A percentile compares a stretch with the other conserved stretches of the same genome.
Evolutionary conservation across 1,139 yeast genomes (phyloP).

Genomic region (Yamadazyma trypodendri): DNA sequence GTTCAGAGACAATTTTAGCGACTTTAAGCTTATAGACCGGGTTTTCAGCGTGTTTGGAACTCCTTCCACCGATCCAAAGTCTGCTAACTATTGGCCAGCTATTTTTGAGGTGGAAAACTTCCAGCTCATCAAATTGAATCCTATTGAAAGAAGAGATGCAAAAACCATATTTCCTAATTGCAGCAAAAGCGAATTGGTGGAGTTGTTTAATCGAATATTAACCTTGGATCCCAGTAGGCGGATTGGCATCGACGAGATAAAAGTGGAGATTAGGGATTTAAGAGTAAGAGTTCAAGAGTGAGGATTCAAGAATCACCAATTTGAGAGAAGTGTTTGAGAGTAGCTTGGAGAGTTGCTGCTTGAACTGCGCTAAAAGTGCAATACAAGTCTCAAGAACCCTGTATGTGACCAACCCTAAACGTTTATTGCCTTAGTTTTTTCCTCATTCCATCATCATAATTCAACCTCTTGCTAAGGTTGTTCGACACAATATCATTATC

Average conservation of each 20-base stretch:
- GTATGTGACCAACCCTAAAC: neutral
- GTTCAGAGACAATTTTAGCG: constrained; percentile 42
- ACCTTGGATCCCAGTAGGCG: constrained; percentile 26
- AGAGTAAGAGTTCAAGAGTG: neutral
- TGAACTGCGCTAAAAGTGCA: too few species aligned
- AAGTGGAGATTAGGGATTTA: neutral
- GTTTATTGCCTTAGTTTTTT: constrained; percentile 19
- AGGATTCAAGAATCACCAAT: neutral
- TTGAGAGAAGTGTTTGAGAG: too few species aligned
- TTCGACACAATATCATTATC: constrained; percentile 62
- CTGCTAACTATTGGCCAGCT: constrained; percentile 35
- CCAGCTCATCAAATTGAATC: constrained; percentile 25
- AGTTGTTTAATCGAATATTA: constrained; percentile 14
- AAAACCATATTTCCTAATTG: constrained; percentile 29
- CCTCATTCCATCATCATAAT: constrained; percentile 25
- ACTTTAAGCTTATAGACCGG: constrained; percentile 62
- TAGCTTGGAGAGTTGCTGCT: too few species aligned
- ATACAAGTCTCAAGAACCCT: too few species aligned
- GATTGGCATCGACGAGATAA: constrained; percentile 7
- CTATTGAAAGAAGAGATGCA: constrained; percentile 14
- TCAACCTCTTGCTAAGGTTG: constrained; percentile 24
- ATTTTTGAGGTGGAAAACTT: constrained; percentile 34
- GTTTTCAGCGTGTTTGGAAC: constrained; percentile 69
- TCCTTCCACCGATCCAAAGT: constrained; percentile 54
- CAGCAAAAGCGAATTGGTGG: constrained; percentile 10